A percentile compares a stretch with the other conserved stretches of the same genome.
These are phyloP conservation scores for Narthecium ossifragum DNA, from an alignment of 106 monocot species.

Conservation along the genomic window DNA sequence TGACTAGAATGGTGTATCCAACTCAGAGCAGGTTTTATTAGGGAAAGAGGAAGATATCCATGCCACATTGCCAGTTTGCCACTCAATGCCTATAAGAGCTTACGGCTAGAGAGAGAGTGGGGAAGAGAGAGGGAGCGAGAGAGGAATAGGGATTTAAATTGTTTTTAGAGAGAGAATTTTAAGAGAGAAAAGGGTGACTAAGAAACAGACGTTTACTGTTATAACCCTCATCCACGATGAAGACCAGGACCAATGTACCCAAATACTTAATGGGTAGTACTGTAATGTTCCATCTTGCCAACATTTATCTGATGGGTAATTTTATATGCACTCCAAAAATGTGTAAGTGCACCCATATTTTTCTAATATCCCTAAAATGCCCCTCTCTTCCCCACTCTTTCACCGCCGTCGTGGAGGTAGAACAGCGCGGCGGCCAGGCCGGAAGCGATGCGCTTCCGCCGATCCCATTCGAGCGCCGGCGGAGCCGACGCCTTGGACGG, in stretches of 20 bases:
- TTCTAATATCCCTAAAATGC: too few species aligned
- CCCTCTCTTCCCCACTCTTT: too few species aligned
- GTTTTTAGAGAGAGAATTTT: not conserved
- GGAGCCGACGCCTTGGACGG: not conserved
- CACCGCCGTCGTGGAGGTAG: slow-evolving; percentile 93
- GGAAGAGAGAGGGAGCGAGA: not conserved
- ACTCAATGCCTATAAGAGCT: not conserved
- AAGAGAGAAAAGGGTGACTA: not conserved
- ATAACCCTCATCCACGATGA: not conserved
- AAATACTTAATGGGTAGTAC: not conserved
- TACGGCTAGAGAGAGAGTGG: not conserved
- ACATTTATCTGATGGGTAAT: too few species aligned
- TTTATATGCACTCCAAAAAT: too few species aligned
- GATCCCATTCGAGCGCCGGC: slow-evolving; percentile 39
- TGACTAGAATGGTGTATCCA: too few species aligned
- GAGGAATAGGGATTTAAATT: not conserved
- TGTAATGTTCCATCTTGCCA: too few species aligned
- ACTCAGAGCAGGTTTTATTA: too few species aligned
- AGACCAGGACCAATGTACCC: not conserved
- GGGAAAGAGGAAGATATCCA: too few species aligned
- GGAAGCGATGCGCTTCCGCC: slow-evolving; percentile 38
- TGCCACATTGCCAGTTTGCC: too few species aligned
- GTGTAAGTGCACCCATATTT: too few species aligned
- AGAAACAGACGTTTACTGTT: not conserved
- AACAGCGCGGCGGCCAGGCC: slow-evolving; percentile 78